Conservation (phyloP, 2,329 filamentous ascomycete species). For the Cladophialophora immunda region DNA sequence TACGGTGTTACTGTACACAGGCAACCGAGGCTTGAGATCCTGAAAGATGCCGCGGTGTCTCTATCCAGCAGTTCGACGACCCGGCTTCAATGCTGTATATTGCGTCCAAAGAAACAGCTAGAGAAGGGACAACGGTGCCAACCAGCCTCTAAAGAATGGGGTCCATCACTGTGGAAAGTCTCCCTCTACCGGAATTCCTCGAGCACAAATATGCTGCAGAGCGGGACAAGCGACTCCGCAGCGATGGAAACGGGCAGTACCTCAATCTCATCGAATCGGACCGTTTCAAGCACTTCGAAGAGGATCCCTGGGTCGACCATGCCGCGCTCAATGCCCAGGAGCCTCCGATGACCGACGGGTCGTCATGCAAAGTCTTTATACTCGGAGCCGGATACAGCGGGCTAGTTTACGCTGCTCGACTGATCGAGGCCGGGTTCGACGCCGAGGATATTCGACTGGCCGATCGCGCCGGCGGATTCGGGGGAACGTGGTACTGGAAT, state of each 20-base stretch:
- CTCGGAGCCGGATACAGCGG: slow-evolving; percentile 38
- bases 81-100: background rate
- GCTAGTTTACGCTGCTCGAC: slow-evolving; percentile 26
- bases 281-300: slow-evolving; percentile 14
- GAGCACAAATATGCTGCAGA: slow-evolving; percentile 25
- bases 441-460: slow-evolving; percentile 21
- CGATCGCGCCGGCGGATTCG: slow-evolving; percentile 47
- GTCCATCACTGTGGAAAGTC: background rate
- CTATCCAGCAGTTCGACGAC: background rate
- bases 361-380: slow-evolving; percentile 29
- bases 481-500: slow-evolving; percentile 41
- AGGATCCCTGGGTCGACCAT: slow-evolving; percentile 28
- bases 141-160: background rate
- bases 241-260: slow-evolving; percentile 29
- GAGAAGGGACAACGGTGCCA: background rate
- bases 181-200: background rate
- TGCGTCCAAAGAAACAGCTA: background rate
- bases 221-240: slow-evolving; percentile 30
- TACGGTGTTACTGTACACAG: background rate
- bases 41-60: background rate
- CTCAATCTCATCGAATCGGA: slow-evolving; percentile 10
- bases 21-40: background rate
- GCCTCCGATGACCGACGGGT: slow-evolving; percentile 17
- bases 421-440: slow-evolving; percentile 24
- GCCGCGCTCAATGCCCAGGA: slow-evolving; percentile 8